These are phyloP conservation scores for Primulina tabacum DNA, from an alignment of 257 asterid species.

Conservation along the genomic window DNA sequence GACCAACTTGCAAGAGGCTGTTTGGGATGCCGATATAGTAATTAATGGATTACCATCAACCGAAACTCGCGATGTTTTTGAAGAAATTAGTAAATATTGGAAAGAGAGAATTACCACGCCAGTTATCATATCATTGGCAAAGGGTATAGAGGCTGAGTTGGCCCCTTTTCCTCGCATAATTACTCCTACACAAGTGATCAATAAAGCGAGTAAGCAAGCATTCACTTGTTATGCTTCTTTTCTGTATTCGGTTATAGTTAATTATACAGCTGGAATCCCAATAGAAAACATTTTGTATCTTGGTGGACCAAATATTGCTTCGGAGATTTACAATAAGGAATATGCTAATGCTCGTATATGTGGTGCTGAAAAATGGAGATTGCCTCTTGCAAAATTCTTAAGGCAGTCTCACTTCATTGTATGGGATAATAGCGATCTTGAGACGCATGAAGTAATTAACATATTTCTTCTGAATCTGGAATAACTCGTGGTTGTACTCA, in stretches of 20 bases:
- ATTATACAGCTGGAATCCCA: slow-evolving; percentile 52
- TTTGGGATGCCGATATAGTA: slow-evolving; percentile 91
- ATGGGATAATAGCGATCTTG: slow-evolving; percentile 87
- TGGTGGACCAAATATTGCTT: slow-evolving; percentile 91
- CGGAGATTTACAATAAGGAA: slow-evolving; percentile 83
- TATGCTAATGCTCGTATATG: slow-evolving; percentile 93
- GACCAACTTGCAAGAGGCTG: slow-evolving; percentile 92
- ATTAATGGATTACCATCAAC: slow-evolving; percentile 90
- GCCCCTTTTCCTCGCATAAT: slow-evolving; percentile 72
- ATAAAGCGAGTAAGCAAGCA: slow-evolving; percentile 59
- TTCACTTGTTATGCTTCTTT: neutral
- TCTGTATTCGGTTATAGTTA: slow-evolving; percentile 8
- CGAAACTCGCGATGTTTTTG: slow-evolving; percentile 73
- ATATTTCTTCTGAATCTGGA: neutral
- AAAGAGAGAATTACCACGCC: slow-evolving; percentile 75
- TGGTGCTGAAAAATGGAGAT: slow-evolving; percentile 79
- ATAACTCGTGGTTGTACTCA: neutral
- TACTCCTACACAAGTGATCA: slow-evolving; percentile 88
- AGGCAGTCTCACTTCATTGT: slow-evolving; percentile 84
- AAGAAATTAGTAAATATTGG: slow-evolving; percentile 80
- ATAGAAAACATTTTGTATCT: slow-evolving; percentile 77
- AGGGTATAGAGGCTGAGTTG: slow-evolving; percentile 87
- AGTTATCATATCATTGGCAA: slow-evolving; percentile 69
- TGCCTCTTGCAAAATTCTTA: slow-evolving; percentile 69
- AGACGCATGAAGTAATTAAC: slow-evolving; percentile 65